Base-by-base conservation (phyloP, 2,329 filamentous ascomycete species). In the Plenodomus lindquistii region DNA sequence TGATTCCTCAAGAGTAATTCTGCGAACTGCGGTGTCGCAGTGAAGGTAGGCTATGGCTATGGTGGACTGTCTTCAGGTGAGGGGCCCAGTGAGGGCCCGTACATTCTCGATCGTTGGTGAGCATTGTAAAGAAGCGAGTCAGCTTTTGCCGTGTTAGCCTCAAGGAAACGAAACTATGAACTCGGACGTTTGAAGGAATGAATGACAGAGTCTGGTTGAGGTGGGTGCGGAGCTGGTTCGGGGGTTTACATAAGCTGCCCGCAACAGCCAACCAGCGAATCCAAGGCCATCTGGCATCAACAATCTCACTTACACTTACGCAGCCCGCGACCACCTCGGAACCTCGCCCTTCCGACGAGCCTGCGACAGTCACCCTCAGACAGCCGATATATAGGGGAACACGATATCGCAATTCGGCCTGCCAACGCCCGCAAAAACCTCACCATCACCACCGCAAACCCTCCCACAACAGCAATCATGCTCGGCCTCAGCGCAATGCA, bases 401-500 rank as follows among this genome's bases (percentile, higher is more conserved):
- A n/a, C n/a, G n/a, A n/a, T n/a, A n/a, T 31, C 27, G 27, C 20
- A 4, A 13, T 40, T n/a, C 8, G 10, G 16, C 18, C 29, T 16
- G 24, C 22, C 22, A 40, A 13, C 42, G 21, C 17, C 27, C 27
- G 27, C 27, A 9, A n/a, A 31, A 42, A 16, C 36, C 34, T 39
- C 22, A 36, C n/a, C 18, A 38, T n/a, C 40, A 29, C 29, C 21
- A 40, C 34, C 16, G 45, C 40, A 49, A 37, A 31, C 29, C 43
- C 18, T 40, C 45, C 42, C 45, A 48, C 48, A 48, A 48, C 45
- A 52, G 46, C 57, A 57, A 62, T 42, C 17, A 72, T 72, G 69
- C 60, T 72, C 42, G 67, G 66, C 57, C 79, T 95, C 56, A 77
- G 79, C 50, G 74, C 75, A 44, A 77, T 83, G 67, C 91, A 90